Evolutionary conservation across 768 basidiomycete genomes (phyloP).

Genomic region (Tylopilus felleus): DNA sequence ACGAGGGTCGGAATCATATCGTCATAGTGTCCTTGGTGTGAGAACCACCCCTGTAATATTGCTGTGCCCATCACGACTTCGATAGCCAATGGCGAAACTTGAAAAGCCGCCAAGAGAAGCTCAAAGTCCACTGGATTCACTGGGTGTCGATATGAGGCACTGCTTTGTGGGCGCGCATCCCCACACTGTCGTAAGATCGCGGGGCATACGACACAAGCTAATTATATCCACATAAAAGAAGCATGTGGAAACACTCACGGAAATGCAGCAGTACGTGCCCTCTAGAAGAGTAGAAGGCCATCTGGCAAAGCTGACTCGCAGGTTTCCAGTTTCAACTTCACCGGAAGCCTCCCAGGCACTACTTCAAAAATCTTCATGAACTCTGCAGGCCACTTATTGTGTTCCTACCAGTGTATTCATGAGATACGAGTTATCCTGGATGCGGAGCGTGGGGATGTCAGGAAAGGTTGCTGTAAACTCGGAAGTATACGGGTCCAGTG

Average conservation of each 20-base stretch:
- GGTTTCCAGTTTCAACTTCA: too few relatives aligned
- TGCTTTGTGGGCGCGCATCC: conserved; percentile 10
- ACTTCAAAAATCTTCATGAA: too few relatives aligned
- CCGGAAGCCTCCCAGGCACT: too few relatives aligned
- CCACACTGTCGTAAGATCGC: background rate
- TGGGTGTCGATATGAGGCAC: background rate
- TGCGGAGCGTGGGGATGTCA: too few relatives aligned
- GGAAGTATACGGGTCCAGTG: too few relatives aligned
- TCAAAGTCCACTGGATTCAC: background rate
- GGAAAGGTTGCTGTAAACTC: too few relatives aligned
- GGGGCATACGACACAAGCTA: background rate
- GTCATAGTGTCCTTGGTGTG: conserved; percentile 1
- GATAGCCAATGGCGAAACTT: too few relatives aligned
- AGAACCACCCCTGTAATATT: background rate
- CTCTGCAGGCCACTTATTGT: too few relatives aligned
- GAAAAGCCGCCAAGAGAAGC: background rate
- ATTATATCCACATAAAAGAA: background rate
- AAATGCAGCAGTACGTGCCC: too few relatives aligned
- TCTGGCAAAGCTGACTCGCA: too few relatives aligned
- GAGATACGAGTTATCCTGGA: too few relatives aligned
- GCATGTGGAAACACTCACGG: background rate
- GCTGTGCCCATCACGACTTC: background rate
- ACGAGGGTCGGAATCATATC: background rate
- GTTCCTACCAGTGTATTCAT: too few relatives aligned
- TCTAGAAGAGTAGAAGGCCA: background rate